Conservation (phyloP, 2,329 filamentous ascomycete species). For the Colletotrichum sp. region DNA sequence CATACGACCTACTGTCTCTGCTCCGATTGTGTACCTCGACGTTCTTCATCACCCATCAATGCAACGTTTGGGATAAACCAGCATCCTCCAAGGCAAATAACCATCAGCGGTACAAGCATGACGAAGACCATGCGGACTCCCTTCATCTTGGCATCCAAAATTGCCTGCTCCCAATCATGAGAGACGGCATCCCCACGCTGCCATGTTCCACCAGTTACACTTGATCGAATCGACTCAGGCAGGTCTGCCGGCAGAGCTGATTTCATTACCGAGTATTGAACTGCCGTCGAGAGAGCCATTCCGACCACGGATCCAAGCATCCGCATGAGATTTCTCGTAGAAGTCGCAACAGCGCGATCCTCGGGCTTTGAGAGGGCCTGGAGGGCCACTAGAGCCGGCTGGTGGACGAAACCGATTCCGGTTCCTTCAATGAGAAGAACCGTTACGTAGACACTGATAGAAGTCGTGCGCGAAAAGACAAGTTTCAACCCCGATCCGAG, state of each 20-base stretch:
- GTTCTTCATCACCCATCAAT: neutral
- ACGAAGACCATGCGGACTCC: neutral
- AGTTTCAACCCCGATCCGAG: neutral
- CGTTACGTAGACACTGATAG: neutral
- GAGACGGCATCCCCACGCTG: neutral
- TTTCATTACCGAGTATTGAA: neutral
- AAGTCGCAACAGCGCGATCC: neutral
- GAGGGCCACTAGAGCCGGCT: neutral
- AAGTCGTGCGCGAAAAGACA: neutral
- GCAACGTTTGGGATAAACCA: neutral
- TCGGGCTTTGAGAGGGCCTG: neutral
- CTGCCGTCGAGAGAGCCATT: neutral
- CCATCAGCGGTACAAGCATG: neutral
- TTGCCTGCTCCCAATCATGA: neutral
- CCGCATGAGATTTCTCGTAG: neutral
- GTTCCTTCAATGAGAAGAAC: neutral
- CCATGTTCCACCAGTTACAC: neutral
- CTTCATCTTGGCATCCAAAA: neutral
- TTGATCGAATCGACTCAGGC: neutral
- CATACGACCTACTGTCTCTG: neutral
- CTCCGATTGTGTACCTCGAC: neutral
- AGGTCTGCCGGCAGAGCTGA: neutral
- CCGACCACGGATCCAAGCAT: neutral
- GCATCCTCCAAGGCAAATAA: neutral
- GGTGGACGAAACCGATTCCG: neutral